Evolutionary conservation across 192 early-diverging fungal species (phyloP).

Genomic region (Backusella psychrophila): DNA sequence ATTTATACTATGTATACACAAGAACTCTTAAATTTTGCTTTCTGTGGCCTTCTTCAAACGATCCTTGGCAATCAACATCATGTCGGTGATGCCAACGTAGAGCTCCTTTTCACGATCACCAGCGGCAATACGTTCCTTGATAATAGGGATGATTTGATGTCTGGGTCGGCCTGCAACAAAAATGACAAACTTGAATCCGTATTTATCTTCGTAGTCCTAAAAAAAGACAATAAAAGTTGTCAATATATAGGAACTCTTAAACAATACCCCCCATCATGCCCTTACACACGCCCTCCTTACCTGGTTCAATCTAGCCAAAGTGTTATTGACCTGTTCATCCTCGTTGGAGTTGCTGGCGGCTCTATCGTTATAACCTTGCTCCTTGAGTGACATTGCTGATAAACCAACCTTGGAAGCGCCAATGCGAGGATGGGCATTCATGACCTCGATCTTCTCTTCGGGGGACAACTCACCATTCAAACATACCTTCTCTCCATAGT

Average conservation of each 20-base stretch:
- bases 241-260: background rate
- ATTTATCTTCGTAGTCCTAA: slow-evolving; percentile 66
- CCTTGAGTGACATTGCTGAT: slow-evolving; percentile 68
- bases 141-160: slow-evolving; percentile 72
- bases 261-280: no score
- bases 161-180: slow-evolving; percentile 79
- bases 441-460: slow-evolving; percentile 70
- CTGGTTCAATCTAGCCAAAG: slow-evolving; percentile 59
- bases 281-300: slow-evolving; percentile 31
- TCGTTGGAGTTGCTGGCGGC: slow-evolving; percentile 35
- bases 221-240: background rate
- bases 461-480: slow-evolving; percentile 53
- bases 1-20: background rate
- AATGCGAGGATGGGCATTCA: slow-evolving; percentile 91
- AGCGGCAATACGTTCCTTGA: slow-evolving; percentile 64
- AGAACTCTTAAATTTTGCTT: slow-evolving; percentile 11
- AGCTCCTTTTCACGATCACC: slow-evolving; percentile 65
- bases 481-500: slow-evolving; percentile 42
- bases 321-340: slow-evolving; percentile 53
- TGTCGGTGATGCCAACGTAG: slow-evolving; percentile 66
- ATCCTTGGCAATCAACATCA: slow-evolving; percentile 82
- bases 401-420: slow-evolving; percentile 70
- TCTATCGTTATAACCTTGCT: slow-evolving; percentile 59
- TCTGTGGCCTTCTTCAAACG: slow-evolving; percentile 61
- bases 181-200: slow-evolving; percentile 81